Base-by-base conservation (phyloP, 805 yeast species). In the Suhomyces canberraensis region DNA sequence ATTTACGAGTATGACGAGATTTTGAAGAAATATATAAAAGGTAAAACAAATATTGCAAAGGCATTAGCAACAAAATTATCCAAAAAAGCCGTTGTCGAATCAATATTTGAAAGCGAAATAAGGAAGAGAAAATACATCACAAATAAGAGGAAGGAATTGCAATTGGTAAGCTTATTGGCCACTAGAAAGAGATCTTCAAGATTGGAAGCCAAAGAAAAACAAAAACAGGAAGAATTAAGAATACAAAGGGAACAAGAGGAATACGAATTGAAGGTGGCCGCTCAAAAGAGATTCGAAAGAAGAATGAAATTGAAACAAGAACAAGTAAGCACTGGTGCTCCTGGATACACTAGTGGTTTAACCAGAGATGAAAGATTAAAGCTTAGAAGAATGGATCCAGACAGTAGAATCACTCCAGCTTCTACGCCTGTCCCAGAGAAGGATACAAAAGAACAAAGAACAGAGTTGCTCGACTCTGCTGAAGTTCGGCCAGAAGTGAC, bases 171-270 rank as follows among this genome's bases (percentile, higher is more conserved):
- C 16, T 56, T 85, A 37, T 59, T 85, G 51, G 79, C 79, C 3
- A 76, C 84, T 39, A 71, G 93, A 50, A 84, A 85, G 50, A 70
- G 87, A 46, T 84, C 91, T 0, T 77, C 88, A 1, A 71, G 93
- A 58, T 58, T 85, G 29, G 85, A 81, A 46, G 84, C 83, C 14
- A 79, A 76, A 50, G 79, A 76, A 43, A 62, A 60, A 41, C 71
- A 62, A 34, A 66, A 56, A 37, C 63, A 54, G 31, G 84, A 79
- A 42, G 87, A 83, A 44, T 76, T 73, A 15, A 68, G 68, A 35
- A 62, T 62, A 33, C 54, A 63, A 20, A 69, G 66, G 39, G 68
- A 68, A 31, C 66, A 73, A 39, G 76, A 69, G 32, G 71, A 72
- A 37, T 64, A 67, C 29, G 62, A 71, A 26, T 62, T 70, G 33